These are phyloP conservation scores for Hymenoscyphus fraxineus DNA, from an alignment of 2,329 filamentous ascomycete species.

Conservation along the genomic window DNA sequence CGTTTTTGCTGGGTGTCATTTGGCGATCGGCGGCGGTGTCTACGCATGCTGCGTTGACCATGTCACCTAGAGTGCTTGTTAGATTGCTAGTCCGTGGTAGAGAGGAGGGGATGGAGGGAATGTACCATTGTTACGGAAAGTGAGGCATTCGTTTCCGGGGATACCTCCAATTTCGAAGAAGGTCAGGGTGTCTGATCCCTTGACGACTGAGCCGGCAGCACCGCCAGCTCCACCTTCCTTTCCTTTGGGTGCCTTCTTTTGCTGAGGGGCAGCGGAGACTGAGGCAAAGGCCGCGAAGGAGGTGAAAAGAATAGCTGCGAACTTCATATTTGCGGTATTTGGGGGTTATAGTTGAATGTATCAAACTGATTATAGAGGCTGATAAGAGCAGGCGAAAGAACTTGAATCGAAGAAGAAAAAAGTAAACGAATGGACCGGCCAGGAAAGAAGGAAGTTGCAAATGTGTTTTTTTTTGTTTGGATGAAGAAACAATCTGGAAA, in stretches of 20 bases:
- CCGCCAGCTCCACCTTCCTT: not conserved
- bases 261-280: slow-evolving; percentile 1
- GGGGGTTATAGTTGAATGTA: not conserved
- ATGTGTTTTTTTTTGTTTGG: not conserved
- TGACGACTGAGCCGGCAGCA: slow-evolving; percentile 9
- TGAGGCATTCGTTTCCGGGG: slow-evolving; percentile 33
- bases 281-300: not conserved
- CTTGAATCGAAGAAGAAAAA: not conserved
- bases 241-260: not conserved
- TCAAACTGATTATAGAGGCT: not conserved
- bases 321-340: slow-evolving; percentile 5
- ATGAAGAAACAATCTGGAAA: not conserved
- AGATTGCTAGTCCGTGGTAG: slow-evolving; percentile 1
- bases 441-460: not conserved
- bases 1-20: slow-evolving; percentile 37
- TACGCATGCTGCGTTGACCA: slow-evolving; percentile 41
- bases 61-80: slow-evolving; percentile 35
- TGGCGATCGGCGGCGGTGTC: slow-evolving; percentile 39
- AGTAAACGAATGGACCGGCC: not conserved
- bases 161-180: slow-evolving; percentile 39
- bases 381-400: not conserved
- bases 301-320: slow-evolving; percentile 3
- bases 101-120: not conserved
- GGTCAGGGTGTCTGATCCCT: slow-evolving; percentile 34
- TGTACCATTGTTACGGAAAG: slow-evolving; percentile 42